Evolutionary conservation across 192 early-diverging fungal genomes (phyloP).

Genomic region (Coemansia sp.): DNA sequence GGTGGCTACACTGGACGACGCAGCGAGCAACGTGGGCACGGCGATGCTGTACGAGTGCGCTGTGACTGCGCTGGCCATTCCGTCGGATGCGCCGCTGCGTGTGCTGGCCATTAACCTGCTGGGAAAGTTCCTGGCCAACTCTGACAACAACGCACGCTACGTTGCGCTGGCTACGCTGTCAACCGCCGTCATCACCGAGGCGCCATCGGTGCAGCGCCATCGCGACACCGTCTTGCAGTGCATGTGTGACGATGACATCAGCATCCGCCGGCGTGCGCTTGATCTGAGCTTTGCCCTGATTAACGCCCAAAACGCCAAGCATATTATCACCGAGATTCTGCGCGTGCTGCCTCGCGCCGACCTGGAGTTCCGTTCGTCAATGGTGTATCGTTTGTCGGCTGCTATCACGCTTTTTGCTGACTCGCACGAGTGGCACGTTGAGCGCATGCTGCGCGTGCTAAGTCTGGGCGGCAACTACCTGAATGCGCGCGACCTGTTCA

Average conservation of each 20-base stretch:
- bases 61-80: constrained; percentile 93
- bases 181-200: constrained; percentile 84
- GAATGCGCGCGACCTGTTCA: constrained; percentile 74
- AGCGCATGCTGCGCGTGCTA: constrained; percentile 89
- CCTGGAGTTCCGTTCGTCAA: constrained; percentile 82
- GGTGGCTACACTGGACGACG: constrained; percentile 94
- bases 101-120: constrained; percentile 97
- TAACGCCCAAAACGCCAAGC: constrained; percentile 87
- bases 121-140: constrained; percentile 90
- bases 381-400: constrained; percentile 87
- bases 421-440: constrained; percentile 95
- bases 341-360: constrained; percentile 92
- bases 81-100: constrained; percentile 84
- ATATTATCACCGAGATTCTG: constrained; percentile 89
- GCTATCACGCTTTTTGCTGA: constrained; percentile 93
- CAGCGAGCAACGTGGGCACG: constrained; percentile 94
- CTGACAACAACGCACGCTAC: constrained; percentile 98
- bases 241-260: constrained; percentile 91
- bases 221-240: constrained; percentile 95
- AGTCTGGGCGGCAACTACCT: constrained; percentile 70
- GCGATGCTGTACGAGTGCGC: constrained; percentile 98
- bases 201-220: constrained; percentile 94
- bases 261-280: constrained; percentile 92
- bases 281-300: constrained; percentile 97
- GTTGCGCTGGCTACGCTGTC: constrained; percentile 98